A percentile compares a stretch with the other conserved stretches of the same genome.
Conservation (phyloP, 148 eudicot genomes). For the Fallopia convolvulus region DNA sequence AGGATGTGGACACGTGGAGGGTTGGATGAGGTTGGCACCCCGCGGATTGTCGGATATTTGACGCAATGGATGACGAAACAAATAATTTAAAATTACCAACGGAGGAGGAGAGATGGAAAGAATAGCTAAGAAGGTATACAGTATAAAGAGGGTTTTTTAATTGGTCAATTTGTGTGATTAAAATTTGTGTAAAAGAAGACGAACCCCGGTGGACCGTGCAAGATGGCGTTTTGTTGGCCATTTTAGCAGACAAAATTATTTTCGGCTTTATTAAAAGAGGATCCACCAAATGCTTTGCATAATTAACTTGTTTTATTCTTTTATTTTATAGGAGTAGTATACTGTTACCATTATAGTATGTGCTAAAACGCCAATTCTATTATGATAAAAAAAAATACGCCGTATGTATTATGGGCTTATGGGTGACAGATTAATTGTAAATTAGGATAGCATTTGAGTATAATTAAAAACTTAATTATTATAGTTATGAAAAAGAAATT, state of each 20-base stretch:
- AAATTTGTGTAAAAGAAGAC: constrained; percentile 2
- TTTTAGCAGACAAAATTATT: constrained; percentile 7
- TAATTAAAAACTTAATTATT: not conserved
- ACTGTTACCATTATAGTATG: not conserved
- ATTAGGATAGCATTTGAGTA: not conserved
- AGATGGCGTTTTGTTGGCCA: constrained; percentile 5
- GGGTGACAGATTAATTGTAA: too few relatives aligned
- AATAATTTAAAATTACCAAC: not conserved
- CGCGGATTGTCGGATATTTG: constrained; percentile 7
- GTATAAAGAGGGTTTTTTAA: not conserved
- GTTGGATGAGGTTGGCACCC: not conserved
- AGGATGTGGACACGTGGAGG: constrained; percentile 8
- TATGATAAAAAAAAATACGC: not conserved
- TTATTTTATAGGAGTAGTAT: not conserved
- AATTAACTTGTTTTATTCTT: not conserved
- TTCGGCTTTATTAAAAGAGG: constrained; percentile 3
- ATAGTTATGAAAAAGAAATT: too few relatives aligned
- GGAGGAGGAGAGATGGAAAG: not conserved
- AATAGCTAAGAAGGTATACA: not conserved
- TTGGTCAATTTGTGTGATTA: not conserved
- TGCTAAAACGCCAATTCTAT: too few relatives aligned
- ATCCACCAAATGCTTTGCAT: constrained; percentile 7
- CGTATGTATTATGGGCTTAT: not conserved
- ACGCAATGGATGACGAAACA: constrained; percentile 10
- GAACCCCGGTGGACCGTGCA: constrained; percentile 13